These are phyloP conservation scores for Lobosporangium transversale DNA, from an alignment of 192 early-diverging fungal genomes.

Conservation along the genomic window DNA sequence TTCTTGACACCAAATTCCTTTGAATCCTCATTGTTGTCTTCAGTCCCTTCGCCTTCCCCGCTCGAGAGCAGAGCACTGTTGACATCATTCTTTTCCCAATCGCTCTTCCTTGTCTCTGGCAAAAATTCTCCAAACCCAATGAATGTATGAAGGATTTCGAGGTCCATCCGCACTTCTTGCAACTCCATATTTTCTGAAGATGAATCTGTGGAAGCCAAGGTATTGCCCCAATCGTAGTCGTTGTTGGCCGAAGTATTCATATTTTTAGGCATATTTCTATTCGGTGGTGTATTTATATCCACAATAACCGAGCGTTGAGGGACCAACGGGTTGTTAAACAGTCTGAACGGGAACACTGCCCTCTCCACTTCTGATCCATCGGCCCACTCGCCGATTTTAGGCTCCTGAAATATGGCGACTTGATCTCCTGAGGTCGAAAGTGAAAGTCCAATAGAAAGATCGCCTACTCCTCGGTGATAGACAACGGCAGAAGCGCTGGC, in stretches of 20 bases:
- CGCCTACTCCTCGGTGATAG: constrained; percentile 9
- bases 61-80: constrained; percentile 5
- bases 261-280: neutral
- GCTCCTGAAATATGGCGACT: constrained; percentile 35
- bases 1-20: constrained; percentile 6
- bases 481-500: constrained; percentile 9
- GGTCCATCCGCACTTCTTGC: constrained; percentile 2
- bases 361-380: constrained; percentile 15
- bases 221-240: neutral
- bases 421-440: constrained; percentile 33
- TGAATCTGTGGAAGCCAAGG: neutral
- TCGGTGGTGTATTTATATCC: constrained; percentile 12
- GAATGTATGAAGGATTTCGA: constrained; percentile 15
- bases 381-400: constrained; percentile 38
- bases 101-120: constrained; percentile 22
- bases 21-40: constrained; percentile 6
- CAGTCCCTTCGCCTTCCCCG: neutral
- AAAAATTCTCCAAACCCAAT: constrained; percentile 36
- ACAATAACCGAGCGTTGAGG: constrained; percentile 9
- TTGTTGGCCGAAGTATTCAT: neutral
- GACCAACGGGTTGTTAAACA: constrained; percentile 42
- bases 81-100: constrained; percentile 41
- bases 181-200: neutral
- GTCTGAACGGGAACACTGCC: constrained; percentile 28
- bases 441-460: constrained; percentile 30